Percentiles rank a stretch among this genome's conserved stretches.
Conservation (phyloP, 306 rosid species). For the Cicer bijugum region DNA sequence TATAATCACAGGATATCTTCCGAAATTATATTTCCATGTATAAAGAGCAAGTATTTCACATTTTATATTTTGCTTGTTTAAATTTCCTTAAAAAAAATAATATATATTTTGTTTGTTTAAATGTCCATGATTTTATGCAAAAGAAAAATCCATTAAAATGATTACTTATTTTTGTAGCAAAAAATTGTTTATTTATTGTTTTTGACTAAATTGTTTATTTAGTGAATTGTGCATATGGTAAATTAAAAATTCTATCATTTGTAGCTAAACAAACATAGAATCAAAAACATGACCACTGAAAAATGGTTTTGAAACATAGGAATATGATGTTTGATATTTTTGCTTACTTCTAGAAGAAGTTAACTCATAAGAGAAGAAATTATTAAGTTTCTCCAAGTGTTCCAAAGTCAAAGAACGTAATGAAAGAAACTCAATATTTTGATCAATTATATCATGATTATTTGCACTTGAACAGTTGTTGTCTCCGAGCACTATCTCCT, state of each 20-base stretch:
- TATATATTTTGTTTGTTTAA: no score
- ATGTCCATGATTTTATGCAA: no score
- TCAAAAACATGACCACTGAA: constrained; percentile 6
- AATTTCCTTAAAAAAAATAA: no score
- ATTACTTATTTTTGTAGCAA: no score
- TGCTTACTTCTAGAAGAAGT: neutral
- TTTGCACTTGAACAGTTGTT: neutral
- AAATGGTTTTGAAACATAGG: neutral
- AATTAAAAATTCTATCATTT: neutral
- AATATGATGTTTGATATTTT: neutral
- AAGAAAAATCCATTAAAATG: no score
- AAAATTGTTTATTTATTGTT: no score
- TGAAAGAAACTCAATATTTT: neutral
- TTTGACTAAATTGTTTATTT: neutral
- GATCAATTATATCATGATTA: neutral
- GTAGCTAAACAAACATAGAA: neutral
- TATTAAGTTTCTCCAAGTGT: neutral
- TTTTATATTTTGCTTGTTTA: no score
- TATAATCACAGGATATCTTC: no score
- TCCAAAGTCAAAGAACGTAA: constrained; percentile 15
- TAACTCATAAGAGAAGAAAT: neutral
- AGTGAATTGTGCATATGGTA: no score
- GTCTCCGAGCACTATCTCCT: neutral
- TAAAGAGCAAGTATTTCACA: no score
- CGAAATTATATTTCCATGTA: no score